Evolutionary conservation across 148 eudicot genomes (phyloP), one percentile per base, ranked within the genome.

Genomic region (Amaranthus palmeri): DNA sequence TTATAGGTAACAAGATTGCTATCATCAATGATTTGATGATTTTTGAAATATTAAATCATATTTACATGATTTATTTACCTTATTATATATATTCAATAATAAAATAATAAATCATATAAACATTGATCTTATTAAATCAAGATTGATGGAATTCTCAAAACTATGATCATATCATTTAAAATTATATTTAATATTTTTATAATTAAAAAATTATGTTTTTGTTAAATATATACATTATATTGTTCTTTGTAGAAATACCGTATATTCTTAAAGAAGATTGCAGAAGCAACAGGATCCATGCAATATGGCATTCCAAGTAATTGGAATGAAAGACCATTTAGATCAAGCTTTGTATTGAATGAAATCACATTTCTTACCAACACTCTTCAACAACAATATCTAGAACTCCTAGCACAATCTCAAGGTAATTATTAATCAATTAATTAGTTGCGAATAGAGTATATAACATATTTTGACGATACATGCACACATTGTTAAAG

Each of bases 201-300:
- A 25, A 0, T 25, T 25, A 25, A 25, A 25, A 25, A 25, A 25
- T 25, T 25, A 25, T 25, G 36, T 25, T 25, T 25, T 25, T 25
- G 36, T 25, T 25, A 0, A 25, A 8, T 10, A 42, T 11, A 48
- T 18, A 12, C 40, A 2, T 55, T n/a, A n/a, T n/a, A n/a, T n/a
- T 56, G 4, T 25, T 3, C 11, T 69, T 57, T 83, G 76, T 80
- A 88, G 92, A 88, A 88, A 73, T 88, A 88, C 72, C 81, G 93
- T 46, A 74, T 86, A 47, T 85, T 86, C 76, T 70, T 88, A 13
- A 81, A 71, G 72, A 58, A 79, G 67, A 73, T 83, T 60, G n/a
- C 70, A 0, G 86, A 82, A 61, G 70, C 77, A 71, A 74, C 76
- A 63, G 69, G 10, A 1, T 41, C 44, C 41, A 15, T 71, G 7